These are phyloP conservation scores for Cordyceps militaris DNA, from an alignment of 2,329 filamentous ascomycete genomes.

Conservation along the genomic window DNA sequence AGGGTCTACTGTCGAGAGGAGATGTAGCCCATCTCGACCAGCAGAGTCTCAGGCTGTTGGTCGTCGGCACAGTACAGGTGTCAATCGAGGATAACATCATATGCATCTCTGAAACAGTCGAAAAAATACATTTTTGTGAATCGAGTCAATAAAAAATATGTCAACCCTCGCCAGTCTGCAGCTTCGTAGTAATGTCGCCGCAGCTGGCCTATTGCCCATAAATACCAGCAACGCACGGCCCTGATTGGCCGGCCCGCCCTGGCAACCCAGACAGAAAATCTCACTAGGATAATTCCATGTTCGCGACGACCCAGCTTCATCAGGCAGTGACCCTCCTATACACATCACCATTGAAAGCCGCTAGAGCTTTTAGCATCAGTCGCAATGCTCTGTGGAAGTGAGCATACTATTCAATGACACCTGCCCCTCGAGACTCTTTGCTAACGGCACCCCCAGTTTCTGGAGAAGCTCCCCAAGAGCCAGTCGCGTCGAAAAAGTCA, in stretches of 20 bases:
- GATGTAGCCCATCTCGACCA: too few relatives aligned
- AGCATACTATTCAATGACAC: background rate
- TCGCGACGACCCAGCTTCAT: conserved; percentile 1
- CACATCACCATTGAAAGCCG: conserved; percentile 24
- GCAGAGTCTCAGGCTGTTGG: too few relatives aligned
- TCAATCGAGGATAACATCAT: too few relatives aligned
- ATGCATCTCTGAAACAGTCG: too few relatives aligned
- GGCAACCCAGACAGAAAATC: conserved; percentile 10
- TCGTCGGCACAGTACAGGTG: too few relatives aligned
- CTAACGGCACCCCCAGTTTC: conserved; percentile 59
- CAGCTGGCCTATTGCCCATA: too few relatives aligned
- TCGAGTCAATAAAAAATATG: too few relatives aligned
- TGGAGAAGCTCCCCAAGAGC: conserved; percentile 89
- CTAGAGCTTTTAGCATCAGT: conserved; percentile 22
- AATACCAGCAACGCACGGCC: background rate
- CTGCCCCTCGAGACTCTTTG: background rate
- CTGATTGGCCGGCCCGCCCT: background rate
- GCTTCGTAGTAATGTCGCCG: too few relatives aligned
- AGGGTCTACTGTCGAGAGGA: too few relatives aligned
- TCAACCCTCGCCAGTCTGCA: too few relatives aligned
- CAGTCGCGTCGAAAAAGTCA: conserved; percentile 90
- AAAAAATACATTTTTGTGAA: too few relatives aligned
- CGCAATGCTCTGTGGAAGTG: conserved; percentile 44
- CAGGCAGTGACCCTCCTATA: conserved; percentile 13
- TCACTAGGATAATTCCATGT: conserved; percentile 1